Evolutionary conservation across 345 rosid species (phyloP), one percentile per base, ranked within the genome.

Genomic region (Salix suchowensis): DNA sequence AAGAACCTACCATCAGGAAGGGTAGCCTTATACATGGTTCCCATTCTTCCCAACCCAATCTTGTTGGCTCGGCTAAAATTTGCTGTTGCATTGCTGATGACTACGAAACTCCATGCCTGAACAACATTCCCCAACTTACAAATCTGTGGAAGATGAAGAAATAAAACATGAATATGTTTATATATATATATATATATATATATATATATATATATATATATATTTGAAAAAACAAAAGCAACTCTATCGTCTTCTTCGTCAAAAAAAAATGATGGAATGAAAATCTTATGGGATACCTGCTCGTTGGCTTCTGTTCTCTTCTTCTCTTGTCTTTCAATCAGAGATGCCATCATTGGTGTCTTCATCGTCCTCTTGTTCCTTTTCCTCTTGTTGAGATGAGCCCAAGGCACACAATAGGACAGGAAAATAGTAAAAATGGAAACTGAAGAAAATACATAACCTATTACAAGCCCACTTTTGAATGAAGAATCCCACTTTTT

Each of bases 1-100:
- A 77, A 58, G 5, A 26, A 65, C 71, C 71, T 71, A 37, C 76
- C 80, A 71, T 50, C 37, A 6, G 66, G 26, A 71, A 77, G 71
- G 7, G 21, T 64, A 4, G 71, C 80, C 42, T 23, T 71, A n/a
- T 64, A 77, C 40, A 65, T 65, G 19, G 24, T 71, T 13, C 80
- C 80, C 6, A 10, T 71, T 65, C 36, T 12, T 34, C 76, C 72
- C 12, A 10, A 14, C 3, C 66, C 71, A 11, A 77, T 71, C 6
- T 71, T 13, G 19, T 52, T 77, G 7, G 66, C 2, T 23, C 9
- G n/a, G 48, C 64, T 64, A 30, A 71, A 77, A 24, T 64, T 50
- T 15, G 12, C 50, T 1, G 80, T 77, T 34, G 76, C 75, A 1
- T 46, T 39, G 12, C 54, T 2, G 6, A 77, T 65, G 36, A 37